These are phyloP conservation scores for Colletotrichum sp. DNA, from an alignment of 2,329 filamentous ascomycete genomes.

Conservation along the genomic window DNA sequence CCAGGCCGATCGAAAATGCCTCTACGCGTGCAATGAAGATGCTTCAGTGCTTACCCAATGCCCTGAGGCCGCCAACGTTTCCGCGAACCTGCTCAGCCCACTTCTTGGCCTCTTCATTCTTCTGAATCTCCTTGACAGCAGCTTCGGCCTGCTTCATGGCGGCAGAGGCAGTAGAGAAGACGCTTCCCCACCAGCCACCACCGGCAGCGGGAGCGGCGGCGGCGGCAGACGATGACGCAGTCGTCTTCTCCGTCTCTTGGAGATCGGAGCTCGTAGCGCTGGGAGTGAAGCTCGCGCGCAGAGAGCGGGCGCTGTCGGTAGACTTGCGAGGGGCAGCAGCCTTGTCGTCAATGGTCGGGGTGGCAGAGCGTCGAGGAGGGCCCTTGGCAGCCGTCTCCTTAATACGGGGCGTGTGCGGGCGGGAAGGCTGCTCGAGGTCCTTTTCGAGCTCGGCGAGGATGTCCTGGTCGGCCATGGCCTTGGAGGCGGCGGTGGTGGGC, in stretches of 20 bases:
- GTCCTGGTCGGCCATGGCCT: conserved; percentile 66
- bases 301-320: conserved; percentile 75
- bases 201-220: conserved; percentile 41
- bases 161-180: conserved; percentile 83
- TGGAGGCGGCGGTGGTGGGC: conserved; percentile 54
- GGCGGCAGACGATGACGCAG: conserved; percentile 47
- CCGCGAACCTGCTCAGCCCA: conserved; percentile 95
- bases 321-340: conserved; percentile 66
- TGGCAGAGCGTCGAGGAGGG: conserved; percentile 54
- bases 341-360: conserved; percentile 71
- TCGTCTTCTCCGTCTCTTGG: conserved; percentile 59
- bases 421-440: conserved; percentile 63
- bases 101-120: conserved; percentile 94
- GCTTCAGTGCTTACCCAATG: conserved; percentile 64
- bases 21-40: not conserved
- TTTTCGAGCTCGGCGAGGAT: conserved; percentile 88
- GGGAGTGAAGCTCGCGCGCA: conserved; percentile 75
- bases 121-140: conserved; percentile 91
- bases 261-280: conserved; percentile 68
- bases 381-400: conserved; percentile 54
- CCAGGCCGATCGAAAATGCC: not conserved
- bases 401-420: conserved; percentile 83
- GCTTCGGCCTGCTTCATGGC: conserved; percentile 92
- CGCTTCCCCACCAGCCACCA: conserved; percentile 88
- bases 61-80: conserved; percentile 80